phyloP scores from a whole-genome alignment of 805 yeast species.

The Myxozyma sirexii region DNA sequence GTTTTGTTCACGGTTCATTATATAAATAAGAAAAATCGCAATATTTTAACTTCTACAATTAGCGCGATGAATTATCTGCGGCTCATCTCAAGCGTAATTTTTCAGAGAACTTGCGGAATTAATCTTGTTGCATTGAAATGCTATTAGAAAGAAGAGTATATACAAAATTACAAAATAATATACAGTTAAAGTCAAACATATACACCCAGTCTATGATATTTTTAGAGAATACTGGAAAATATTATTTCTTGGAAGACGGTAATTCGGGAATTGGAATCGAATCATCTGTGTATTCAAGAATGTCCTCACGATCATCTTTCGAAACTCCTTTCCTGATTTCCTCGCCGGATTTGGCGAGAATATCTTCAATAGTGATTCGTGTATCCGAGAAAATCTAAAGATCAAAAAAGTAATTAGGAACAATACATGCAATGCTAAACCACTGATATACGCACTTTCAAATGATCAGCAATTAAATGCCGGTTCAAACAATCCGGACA shows the following conservation, averaged over 20 bases:
- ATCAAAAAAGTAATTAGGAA: not conserved
- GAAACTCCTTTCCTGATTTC: conserved; percentile 11
- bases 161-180: not conserved
- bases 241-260: not conserved
- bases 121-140: too few relatives aligned
- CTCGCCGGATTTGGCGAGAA: conserved; percentile 19
- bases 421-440: not conserved
- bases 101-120: too few relatives aligned
- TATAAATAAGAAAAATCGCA: too few relatives aligned
- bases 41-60: too few relatives aligned
- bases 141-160: not conserved
- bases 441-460: conserved; percentile 49
- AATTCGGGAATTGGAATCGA: not conserved
- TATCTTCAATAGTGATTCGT: conserved; percentile 25
- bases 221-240: too few relatives aligned
- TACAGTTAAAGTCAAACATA: not conserved
- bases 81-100: too few relatives aligned
- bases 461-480: conserved; percentile 88
- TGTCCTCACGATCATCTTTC: conserved; percentile 22
- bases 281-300: conserved; percentile 19
- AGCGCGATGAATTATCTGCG: too few relatives aligned
- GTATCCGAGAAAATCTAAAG: conserved; percentile 26
- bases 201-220: too few relatives aligned
- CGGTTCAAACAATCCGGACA: conserved; percentile 90
- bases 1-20: too few relatives aligned